Base-by-base conservation (phyloP, 441 rosid species). In the Populus tomentosa region DNA sequence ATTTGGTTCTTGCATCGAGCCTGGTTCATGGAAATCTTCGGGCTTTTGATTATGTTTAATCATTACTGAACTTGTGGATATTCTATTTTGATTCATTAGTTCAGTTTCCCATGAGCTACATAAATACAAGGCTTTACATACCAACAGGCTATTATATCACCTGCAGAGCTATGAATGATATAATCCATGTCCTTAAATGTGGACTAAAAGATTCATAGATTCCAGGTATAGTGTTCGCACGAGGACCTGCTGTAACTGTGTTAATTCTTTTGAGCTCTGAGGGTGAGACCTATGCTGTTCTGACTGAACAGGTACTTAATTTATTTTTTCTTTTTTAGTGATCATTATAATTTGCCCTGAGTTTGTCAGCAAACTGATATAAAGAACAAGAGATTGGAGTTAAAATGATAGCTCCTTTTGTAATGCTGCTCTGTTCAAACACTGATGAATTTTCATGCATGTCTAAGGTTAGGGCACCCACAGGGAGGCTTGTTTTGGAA, bases 191-290 rank as follows among this genome's bases (percentile, higher is more conserved):
- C 76, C 32, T 80, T 69, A 64, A 73, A 14, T 73, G 64, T 82
- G 80, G 77, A 67, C 83, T 86, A 79, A 90, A 67, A 70, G 21
- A 68, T 83, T 82, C 68, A 64, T 88, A 95, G 98, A 88, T 92
- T 85, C 97, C 98, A 86, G 99, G 97, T 81, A 88, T 95, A 80
- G 99, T 95, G 18, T 93, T 95, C 76, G 93, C 97, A 64, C 79
- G 98, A 84, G 99, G 99, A 85, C 92, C 95, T 26, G 97, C 99
- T 69, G 98, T 92, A 35, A 86, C 99, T 0, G 92, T 95, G 78
- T 89, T 95, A 40, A 88, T 93, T 85, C 92, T 93, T 71, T 87
- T 93, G 89, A 87, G 90, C 8, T 88, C 91, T 0, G 92, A 86
- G 75, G 95, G 88, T 65, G 88, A 82, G 73, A 90, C 92, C 3